phyloP scores from a whole-genome alignment of 148 eudicot genomes.

The Rhododendron ferrugineum region DNA sequence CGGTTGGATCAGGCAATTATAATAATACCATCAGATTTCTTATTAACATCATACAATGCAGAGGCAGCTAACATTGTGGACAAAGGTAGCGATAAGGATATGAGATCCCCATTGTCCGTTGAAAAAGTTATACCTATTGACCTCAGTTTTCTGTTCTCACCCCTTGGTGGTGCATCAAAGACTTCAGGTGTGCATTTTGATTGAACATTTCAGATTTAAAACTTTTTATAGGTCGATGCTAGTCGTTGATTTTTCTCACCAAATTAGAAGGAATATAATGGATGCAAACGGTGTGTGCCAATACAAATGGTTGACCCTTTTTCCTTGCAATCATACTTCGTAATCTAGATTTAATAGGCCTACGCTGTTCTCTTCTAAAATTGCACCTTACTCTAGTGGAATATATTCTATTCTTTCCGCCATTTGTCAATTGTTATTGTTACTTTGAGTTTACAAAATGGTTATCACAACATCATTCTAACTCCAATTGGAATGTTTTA shows the following conservation, averaged over 20 bases:
- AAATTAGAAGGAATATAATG: not conserved
- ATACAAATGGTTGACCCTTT: not conserved
- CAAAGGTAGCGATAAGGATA: slow-evolving; percentile 4
- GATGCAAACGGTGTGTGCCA: not conserved
- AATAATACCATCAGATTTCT: not conserved
- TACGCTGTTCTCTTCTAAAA: no score
- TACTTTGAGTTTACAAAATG: not conserved
- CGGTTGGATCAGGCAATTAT: not conserved
- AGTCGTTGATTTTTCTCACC: not conserved
- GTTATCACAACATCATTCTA: not conserved
- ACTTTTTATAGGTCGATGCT: not conserved
- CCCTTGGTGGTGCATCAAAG: slow-evolving; percentile 24
- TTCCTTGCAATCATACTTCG: not conserved
- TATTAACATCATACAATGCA: slow-evolving; percentile 17
- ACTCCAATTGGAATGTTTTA: not conserved
- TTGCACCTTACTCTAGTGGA: no score
- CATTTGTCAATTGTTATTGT: not conserved
- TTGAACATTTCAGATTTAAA: not conserved
- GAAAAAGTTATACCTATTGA: slow-evolving; percentile 25
- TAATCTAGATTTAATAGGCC: not conserved
- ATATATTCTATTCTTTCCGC: not conserved
- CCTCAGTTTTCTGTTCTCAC: slow-evolving; percentile 26
- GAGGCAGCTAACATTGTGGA: slow-evolving; percentile 18
- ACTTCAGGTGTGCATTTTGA: slow-evolving; percentile 36
- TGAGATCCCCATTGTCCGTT: slow-evolving; percentile 18